Percentiles rank a stretch among this genome's conserved stretches.
These are phyloP conservation scores for Cordyceps tenuipes DNA, from an alignment of 2,329 filamentous ascomycete genomes.

Conservation along the genomic window DNA sequence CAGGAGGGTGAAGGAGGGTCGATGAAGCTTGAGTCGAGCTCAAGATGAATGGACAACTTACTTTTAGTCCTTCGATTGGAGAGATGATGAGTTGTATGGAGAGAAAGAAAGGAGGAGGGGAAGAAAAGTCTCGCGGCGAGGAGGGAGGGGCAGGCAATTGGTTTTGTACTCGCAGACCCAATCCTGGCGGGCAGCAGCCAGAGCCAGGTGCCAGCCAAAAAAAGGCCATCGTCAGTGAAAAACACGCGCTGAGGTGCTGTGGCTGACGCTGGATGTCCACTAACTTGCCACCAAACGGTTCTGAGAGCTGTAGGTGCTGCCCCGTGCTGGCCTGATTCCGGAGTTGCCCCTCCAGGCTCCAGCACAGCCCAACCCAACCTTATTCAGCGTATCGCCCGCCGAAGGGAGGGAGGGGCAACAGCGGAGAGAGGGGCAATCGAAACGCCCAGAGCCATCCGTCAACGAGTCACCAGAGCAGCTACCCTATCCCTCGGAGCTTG, in stretches of 20 bases:
- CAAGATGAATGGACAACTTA: background rate
- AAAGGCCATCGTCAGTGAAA: background rate
- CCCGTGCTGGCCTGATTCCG: background rate
- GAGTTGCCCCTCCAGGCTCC: background rate
- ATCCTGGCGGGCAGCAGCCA: background rate
- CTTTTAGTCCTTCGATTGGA: conserved; percentile 1
- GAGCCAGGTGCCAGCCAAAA: background rate
- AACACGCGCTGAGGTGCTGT: background rate
- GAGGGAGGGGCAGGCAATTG: conserved; percentile 9
- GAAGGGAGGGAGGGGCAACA: background rate
- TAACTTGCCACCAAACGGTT: background rate
- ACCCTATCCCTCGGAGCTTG: background rate
- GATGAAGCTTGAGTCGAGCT: background rate
- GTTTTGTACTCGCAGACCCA: conserved; percentile 8
- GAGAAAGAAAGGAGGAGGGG: background rate
- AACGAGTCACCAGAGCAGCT: background rate
- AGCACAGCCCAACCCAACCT: background rate
- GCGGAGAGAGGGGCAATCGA: background rate
- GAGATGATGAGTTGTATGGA: background rate
- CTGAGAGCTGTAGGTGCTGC: background rate
- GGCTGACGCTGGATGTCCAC: background rate
- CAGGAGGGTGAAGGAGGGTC: background rate
- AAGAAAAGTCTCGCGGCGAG: conserved; percentile 3
- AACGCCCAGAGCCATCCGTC: background rate
- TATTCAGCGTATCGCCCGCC: background rate